A percentile compares a stretch with the other conserved stretches of the same genome.
Evolutionary conservation across 495 filamentous ascomycete species (phyloP).

Genomic region (Podospora tetraspora): DNA sequence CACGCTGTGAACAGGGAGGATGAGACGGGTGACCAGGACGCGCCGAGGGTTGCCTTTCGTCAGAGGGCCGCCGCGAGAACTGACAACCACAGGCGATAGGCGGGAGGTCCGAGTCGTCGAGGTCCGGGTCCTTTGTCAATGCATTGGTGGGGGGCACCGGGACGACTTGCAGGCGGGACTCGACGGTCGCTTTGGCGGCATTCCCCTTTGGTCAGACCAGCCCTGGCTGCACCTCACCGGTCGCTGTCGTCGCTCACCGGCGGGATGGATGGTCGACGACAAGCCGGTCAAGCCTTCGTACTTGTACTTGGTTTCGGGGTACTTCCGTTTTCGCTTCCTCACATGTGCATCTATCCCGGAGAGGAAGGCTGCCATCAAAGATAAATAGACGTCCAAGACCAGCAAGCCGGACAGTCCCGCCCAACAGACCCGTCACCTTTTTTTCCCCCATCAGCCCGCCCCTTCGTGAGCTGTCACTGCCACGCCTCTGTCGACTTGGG

Average conservation of each 20-base stretch:
- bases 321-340: background rate
- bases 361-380: background rate
- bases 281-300: constrained; percentile 5
- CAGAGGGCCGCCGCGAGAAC: background rate
- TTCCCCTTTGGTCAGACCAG: constrained; percentile 7
- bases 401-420: background rate
- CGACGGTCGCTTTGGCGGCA: background rate
- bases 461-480: background rate
- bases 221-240: constrained; percentile 21
- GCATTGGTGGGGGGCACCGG: constrained; percentile 4
- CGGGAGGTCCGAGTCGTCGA: constrained; percentile 5
- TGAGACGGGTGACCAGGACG: constrained; percentile 5
- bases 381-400: background rate
- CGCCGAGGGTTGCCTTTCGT: background rate
- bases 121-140: constrained; percentile 13
- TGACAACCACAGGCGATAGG: background rate
- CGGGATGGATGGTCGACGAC: constrained; percentile 8
- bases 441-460: background rate
- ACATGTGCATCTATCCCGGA: constrained; percentile 4
- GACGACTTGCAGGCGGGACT: constrained; percentile 16
- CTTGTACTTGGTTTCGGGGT: constrained; percentile 6
- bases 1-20: constrained; percentile 12
- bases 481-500: background rate
- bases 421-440: background rate
- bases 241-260: constrained; percentile 18